Evolutionary conservation across 345 rosid species (phyloP).

Genomic region (Barbarea vulgaris): DNA sequence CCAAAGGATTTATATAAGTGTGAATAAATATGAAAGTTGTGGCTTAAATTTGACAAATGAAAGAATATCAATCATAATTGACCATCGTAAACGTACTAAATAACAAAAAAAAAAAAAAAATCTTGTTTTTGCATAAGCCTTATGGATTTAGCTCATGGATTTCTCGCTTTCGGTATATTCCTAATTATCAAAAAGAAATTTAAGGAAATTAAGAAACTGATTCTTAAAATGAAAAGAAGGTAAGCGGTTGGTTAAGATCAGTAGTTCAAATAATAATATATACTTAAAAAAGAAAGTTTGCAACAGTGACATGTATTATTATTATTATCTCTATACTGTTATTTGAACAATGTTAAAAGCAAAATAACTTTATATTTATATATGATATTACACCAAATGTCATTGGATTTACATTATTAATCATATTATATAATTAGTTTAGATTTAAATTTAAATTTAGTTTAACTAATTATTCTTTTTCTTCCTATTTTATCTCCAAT

Average conservation of each 20-base stretch:
- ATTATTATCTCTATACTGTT: too few relatives aligned
- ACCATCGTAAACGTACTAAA: background rate
- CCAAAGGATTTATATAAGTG: background rate
- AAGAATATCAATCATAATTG: background rate
- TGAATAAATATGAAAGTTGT: background rate
- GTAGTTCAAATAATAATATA: background rate
- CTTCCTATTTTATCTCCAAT: too few relatives aligned
- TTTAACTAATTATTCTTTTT: too few relatives aligned
- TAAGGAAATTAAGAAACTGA: background rate
- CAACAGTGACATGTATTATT: background rate
- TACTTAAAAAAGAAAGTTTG: background rate
- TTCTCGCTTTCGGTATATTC: background rate
- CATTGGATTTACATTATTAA: too few relatives aligned
- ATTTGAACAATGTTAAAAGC: too few relatives aligned
- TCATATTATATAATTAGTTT: too few relatives aligned
- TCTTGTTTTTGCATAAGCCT: too few relatives aligned
- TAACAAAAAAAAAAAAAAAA: too few relatives aligned
- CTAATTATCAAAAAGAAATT: background rate
- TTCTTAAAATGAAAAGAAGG: background rate
- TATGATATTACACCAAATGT: too few relatives aligned
- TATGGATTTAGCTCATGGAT: background rate
- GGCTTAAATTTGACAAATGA: background rate
- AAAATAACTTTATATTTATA: too few relatives aligned
- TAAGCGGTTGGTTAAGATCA: too few relatives aligned
- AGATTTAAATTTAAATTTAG: too few relatives aligned